Percentiles rank a stretch among this genome's conserved stretches.
These are phyloP conservation scores for Chytriomyces sp. DNA, from an alignment of 192 early-diverging fungal genomes.

Conservation along the genomic window DNA sequence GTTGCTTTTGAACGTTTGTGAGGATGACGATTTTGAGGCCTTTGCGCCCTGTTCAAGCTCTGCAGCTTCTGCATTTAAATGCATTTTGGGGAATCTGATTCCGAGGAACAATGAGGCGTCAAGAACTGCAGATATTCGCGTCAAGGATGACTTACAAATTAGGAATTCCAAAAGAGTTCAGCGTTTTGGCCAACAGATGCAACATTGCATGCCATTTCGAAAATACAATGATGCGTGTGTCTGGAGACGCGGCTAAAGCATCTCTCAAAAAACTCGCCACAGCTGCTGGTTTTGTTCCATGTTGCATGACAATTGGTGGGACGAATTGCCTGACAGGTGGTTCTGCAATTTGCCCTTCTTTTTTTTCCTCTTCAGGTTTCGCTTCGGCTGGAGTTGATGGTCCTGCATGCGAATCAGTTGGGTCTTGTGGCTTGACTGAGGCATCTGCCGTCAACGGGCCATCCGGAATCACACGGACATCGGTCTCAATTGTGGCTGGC, in stretches of 20 bases:
- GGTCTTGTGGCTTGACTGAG: no score
- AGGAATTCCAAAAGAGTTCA: slow-evolving; percentile 10
- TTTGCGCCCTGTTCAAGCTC: background rate
- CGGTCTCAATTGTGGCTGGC: no score
- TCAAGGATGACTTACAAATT: slow-evolving; percentile 13
- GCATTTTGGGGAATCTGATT: slow-evolving; percentile 20
- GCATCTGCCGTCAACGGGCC: no score
- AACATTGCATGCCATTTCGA: slow-evolving; percentile 34
- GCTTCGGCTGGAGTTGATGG: no score
- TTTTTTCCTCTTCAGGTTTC: no score
- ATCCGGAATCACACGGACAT: no score
- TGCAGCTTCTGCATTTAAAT: background rate
- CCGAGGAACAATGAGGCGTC: background rate
- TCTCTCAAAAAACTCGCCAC: slow-evolving; percentile 25
- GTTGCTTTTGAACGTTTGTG: background rate
- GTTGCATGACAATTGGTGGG: slow-evolving; percentile 24
- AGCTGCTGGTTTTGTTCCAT: slow-evolving; percentile 32
- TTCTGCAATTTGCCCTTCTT: no score
- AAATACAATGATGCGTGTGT: slow-evolving; percentile 29
- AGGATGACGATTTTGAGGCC: background rate
- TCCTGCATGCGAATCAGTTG: no score
- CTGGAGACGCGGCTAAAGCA: slow-evolving; percentile 14
- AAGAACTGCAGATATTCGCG: background rate
- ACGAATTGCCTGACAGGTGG: slow-evolving; percentile 8
- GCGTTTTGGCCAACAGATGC: slow-evolving; percentile 16